A percentile compares a stretch with the other conserved stretches of the same genome.
These are phyloP conservation scores for Solanum sitiens DNA, from an alignment of 257 asterid genomes.

Conservation along the genomic window DNA sequence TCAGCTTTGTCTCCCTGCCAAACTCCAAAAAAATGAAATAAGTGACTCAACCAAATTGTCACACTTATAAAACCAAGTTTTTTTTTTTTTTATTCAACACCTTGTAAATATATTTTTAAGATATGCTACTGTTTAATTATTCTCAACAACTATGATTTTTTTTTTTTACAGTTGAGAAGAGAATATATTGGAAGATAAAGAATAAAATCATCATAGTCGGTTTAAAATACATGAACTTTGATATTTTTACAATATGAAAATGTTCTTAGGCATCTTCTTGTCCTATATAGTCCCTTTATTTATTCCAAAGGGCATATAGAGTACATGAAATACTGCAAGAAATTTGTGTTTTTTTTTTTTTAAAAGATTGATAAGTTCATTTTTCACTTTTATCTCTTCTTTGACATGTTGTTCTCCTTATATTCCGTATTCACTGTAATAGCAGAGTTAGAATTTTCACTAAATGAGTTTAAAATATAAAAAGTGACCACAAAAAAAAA, in stretches of 20 bases:
- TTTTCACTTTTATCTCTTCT: neutral
- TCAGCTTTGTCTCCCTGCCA: conserved; percentile 30
- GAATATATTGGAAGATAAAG: neutral
- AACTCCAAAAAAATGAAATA: conserved; percentile 2
- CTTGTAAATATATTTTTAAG: neutral
- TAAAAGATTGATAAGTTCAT: neutral
- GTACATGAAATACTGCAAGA: neutral
- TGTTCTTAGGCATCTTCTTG: neutral
- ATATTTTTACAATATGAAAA: neutral
- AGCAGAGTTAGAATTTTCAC: fast-evolving
- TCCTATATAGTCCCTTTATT: neutral
- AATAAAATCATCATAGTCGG: neutral
- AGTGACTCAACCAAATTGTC: neutral
- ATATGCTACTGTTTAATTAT: neutral
- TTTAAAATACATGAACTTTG: neutral
- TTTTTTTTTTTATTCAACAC: neutral
- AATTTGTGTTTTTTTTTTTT: neutral
- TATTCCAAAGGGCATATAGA: neutral
- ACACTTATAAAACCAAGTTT: neutral
- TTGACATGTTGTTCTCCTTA: neutral
- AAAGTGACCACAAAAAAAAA: too few relatives aligned
- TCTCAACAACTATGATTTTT: neutral
- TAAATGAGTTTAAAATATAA: neutral
- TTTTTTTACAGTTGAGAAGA: neutral
- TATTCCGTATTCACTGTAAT: neutral